phyloP scores from a whole-genome alignment of 129 eudicot genomes.

The Chrysanthemum seticuspe region DNA sequence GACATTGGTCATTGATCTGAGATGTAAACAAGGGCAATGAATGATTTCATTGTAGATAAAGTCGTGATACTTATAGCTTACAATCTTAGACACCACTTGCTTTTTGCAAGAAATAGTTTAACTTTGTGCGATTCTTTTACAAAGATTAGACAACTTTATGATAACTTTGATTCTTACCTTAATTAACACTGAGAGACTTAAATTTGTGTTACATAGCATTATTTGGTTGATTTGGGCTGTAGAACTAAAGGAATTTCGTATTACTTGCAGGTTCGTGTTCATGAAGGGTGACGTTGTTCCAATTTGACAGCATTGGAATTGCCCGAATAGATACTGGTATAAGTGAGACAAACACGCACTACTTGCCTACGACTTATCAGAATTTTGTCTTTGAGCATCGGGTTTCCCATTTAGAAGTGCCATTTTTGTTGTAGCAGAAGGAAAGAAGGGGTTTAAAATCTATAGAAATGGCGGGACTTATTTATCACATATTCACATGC shows the following conservation, averaged over 20 bases:
- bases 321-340: background rate
- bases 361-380: background rate
- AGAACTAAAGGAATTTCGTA: conserved; percentile 12
- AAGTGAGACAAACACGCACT: background rate
- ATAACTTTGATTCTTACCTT: background rate
- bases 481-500: conserved; percentile 59
- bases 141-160: background rate
- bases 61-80: background rate
- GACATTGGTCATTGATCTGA: background rate
- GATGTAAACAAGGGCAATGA: conserved; percentile 2
- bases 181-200: background rate
- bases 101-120: background rate
- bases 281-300: conserved; percentile 14
- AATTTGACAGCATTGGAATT: conserved; percentile 11
- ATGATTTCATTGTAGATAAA: conserved; percentile 13
- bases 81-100: background rate
- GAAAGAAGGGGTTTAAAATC: conserved; percentile 7
- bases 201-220: background rate
- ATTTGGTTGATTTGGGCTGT: conserved; percentile 1
- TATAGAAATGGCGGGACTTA: conserved; percentile 27
- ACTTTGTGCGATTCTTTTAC: background rate
- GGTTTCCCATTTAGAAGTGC: background rate
- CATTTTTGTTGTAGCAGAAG: background rate
- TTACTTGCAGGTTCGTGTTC: conserved; percentile 28
- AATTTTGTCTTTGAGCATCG: background rate